phyloP scores from a whole-genome alignment of 208 protist species.

The Strigomonas culicis region DNA sequence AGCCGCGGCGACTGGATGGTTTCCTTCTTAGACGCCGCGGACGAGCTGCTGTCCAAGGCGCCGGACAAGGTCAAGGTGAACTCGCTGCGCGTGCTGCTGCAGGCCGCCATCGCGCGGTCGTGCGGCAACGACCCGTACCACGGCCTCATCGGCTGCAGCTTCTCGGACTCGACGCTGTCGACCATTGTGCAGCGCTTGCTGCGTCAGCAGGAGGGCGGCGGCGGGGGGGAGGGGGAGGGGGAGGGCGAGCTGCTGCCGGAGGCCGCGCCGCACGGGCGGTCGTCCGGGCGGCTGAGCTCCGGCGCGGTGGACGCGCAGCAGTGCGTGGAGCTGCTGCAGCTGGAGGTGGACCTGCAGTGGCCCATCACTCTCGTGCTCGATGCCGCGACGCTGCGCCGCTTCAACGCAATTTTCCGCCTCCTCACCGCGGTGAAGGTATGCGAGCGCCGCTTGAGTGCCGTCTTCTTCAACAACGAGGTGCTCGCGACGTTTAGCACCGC shows the following conservation, averaged over 20 bases:
- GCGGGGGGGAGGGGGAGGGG: constrained; percentile 4
- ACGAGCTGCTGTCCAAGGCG: constrained; percentile 55
- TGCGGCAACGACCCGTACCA: constrained; percentile 70
- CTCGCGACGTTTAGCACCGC: constrained; percentile 46
- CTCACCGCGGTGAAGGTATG: constrained; percentile 80
- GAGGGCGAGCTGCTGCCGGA: neutral
- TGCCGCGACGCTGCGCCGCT: constrained; percentile 35
- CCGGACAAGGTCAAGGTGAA: constrained; percentile 62
- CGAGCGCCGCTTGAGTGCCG: constrained; percentile 58
- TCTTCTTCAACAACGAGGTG: constrained; percentile 51
- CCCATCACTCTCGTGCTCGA: constrained; percentile 79
- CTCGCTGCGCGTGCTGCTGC: constrained; percentile 78
- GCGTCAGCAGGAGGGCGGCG: neutral
- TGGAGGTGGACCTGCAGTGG: constrained; percentile 83
- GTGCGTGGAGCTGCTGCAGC: constrained; percentile 75
- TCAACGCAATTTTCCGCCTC: constrained; percentile 83
- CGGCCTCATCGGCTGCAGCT: constrained; percentile 67
- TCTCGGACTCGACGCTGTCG: constrained; percentile 53
- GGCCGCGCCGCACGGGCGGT: neutral
- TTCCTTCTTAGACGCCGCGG: constrained; percentile 82
- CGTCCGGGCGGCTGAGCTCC: constrained; percentile 1
- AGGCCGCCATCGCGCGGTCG: constrained; percentile 70
- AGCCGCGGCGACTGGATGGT: constrained; percentile 79
- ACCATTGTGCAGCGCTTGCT: constrained; percentile 26
- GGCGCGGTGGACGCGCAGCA: constrained; percentile 23